These are phyloP conservation scores for Microascus cirrosus DNA, from an alignment of 2,329 filamentous ascomycete genomes.

Conservation along the genomic window DNA sequence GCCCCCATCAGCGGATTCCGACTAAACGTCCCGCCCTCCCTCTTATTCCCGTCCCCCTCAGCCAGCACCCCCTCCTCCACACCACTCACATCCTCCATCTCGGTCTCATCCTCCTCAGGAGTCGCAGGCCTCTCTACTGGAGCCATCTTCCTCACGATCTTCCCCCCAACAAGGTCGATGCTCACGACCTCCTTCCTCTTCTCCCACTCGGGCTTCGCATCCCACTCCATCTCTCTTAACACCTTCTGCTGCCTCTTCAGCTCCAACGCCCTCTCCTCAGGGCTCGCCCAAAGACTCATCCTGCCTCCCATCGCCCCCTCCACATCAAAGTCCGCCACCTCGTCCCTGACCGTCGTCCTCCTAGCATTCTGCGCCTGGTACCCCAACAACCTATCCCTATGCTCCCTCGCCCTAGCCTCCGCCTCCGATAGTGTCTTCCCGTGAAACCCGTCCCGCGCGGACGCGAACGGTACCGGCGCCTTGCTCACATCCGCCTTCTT, in stretches of 20 bases:
- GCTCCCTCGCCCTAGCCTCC: constrained; percentile 59
- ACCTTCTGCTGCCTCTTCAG: constrained; percentile 79
- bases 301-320: constrained; percentile 29
- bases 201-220: constrained; percentile 75
- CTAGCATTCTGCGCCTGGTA: constrained; percentile 82
- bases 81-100: constrained; percentile 15
- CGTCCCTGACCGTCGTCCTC: constrained; percentile 76
- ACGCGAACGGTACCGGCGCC: constrained; percentile 48
- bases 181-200: constrained; percentile 76
- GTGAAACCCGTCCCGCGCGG: constrained; percentile 23
- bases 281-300: constrained; percentile 68
- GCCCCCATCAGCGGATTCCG: constrained; percentile 56
- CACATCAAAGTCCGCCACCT: constrained; percentile 57
- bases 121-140: constrained; percentile 46
- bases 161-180: constrained; percentile 69
- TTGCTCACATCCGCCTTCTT: constrained; percentile 53
- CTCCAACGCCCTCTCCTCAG: constrained; percentile 71
- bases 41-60: constrained; percentile 22
- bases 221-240: constrained; percentile 78
- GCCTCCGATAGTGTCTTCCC: constrained; percentile 36
- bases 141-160: constrained; percentile 62
- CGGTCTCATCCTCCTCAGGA: constrained; percentile 31
- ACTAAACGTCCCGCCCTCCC: constrained; percentile 47
- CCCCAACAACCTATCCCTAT: constrained; percentile 67
- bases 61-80: constrained; percentile 13